A percentile compares a stretch with the other conserved stretches of the same genome.
Conservation (phyloP, 352 stramenopile genomes). For the Saprolegnia diclina region DNA sequence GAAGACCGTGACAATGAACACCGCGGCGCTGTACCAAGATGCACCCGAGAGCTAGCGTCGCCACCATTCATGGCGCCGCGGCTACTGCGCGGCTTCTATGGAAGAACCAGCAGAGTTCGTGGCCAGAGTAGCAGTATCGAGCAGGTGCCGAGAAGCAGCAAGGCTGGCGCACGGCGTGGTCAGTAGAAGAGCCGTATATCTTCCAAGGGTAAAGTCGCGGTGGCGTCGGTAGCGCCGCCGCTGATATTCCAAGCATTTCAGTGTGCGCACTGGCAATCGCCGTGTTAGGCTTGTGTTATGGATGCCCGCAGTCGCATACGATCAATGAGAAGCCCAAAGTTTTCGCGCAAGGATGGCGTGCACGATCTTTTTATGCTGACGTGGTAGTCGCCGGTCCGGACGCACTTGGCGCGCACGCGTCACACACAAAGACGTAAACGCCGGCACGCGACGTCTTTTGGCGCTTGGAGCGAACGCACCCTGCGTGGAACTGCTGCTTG, state of each 20-base stretch:
- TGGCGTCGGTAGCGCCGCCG: background rate
- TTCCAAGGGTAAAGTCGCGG: background rate
- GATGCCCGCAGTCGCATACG: background rate
- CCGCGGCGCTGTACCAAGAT: no score
- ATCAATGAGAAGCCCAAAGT: constrained; percentile 3
- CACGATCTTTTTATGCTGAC: background rate
- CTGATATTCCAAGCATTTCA: constrained; percentile 3
- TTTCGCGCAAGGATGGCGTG: background rate
- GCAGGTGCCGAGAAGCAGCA: background rate
- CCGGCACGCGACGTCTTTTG: constrained; percentile 21
- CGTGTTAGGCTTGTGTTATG: background rate
- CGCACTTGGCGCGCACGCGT: background rate
- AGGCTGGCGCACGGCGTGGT: constrained; percentile 1
- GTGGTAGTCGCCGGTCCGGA: constrained; percentile 7
- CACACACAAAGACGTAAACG: constrained; percentile 23
- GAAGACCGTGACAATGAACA: background rate
- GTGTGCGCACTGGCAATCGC: background rate
- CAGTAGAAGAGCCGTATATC: constrained; percentile 18
- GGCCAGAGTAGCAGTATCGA: no score
- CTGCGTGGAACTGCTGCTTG: constrained; percentile 42
- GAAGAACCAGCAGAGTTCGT: no score
- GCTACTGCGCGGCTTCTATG: no score
- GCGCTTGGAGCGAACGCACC: constrained; percentile 31
- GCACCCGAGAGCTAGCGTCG: no score
- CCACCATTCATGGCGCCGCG: no score